A percentile compares a stretch with the other conserved stretches of the same genome.
Conservation (phyloP, 495 filamentous ascomycete species). For the Podospora comata region DNA sequence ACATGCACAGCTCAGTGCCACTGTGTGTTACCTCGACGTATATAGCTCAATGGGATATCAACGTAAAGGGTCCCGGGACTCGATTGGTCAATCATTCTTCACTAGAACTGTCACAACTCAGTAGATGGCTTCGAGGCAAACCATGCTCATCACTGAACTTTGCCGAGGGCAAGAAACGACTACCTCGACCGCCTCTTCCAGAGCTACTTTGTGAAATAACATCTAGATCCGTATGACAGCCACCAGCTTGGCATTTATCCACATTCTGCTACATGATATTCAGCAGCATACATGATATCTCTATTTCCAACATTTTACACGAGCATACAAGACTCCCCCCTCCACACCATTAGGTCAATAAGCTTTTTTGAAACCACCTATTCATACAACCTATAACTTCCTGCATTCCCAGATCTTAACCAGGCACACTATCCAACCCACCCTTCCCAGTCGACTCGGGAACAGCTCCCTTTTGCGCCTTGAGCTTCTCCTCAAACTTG, state of each 20-base stretch:
- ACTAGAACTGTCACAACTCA: no score
- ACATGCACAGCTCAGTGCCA: background rate
- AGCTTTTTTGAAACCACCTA: background rate
- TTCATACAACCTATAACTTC: background rate
- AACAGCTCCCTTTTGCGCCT: constrained; percentile 61
- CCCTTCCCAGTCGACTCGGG: constrained; percentile 63
- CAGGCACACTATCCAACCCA: constrained; percentile 59
- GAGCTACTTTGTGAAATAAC: no score
- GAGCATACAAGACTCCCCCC: background rate
- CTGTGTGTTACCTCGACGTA: background rate
- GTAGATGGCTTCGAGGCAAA: no score
- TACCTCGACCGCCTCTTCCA: no score
- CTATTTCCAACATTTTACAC: background rate
- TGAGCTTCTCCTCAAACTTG: constrained; percentile 93
- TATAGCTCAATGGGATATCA: background rate
- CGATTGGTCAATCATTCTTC: background rate
- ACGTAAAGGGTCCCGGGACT: background rate
- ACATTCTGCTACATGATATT: no score
- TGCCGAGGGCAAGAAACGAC: no score
- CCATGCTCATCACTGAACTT: no score
- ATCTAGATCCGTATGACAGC: no score
- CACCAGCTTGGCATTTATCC: no score
- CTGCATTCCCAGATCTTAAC: constrained; percentile 28
- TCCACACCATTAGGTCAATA: background rate
- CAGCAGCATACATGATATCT: no score